phyloP scores from a whole-genome alignment of 2,329 filamentous ascomycete species.

The Fusarium pseudoanthophilum region DNA sequence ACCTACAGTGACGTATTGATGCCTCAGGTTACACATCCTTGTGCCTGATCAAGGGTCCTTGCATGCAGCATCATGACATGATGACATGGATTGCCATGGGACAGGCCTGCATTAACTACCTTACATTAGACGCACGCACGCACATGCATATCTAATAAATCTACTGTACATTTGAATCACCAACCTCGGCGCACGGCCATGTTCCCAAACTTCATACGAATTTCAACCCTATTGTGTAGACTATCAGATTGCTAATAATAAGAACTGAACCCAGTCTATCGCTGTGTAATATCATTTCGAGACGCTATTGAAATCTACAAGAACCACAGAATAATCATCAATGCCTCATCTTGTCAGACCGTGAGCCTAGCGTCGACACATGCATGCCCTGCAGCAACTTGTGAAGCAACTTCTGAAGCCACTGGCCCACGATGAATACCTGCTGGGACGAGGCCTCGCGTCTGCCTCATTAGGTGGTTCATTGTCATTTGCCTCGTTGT shows the following conservation, averaged over 20 bases:
- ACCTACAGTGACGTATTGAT: background rate
- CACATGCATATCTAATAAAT: background rate
- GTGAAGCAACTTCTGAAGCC: background rate
- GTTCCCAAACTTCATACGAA: background rate
- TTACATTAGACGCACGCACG: background rate
- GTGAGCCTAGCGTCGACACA: background rate
- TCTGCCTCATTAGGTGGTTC: background rate
- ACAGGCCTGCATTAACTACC: background rate
- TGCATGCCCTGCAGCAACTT: background rate
- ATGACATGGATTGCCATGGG: background rate
- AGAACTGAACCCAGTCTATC: slow-evolving; percentile 3
- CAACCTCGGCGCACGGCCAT: background rate
- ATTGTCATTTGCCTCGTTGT: background rate
- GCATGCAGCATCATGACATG: background rate
- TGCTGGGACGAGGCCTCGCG: background rate
- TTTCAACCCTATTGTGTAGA: background rate
- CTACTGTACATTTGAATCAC: background rate
- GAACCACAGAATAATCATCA: background rate
- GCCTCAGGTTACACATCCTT: slow-evolving; percentile 23
- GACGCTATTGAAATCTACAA: background rate
- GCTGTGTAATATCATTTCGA: background rate
- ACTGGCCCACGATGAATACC: background rate
- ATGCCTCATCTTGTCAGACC: background rate
- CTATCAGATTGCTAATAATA: background rate
- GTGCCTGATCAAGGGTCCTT: slow-evolving; percentile 20